phyloP scores from a whole-genome alignment of 1,284 basidiomycete species.

The Moesziomyces antarcticus region DNA sequence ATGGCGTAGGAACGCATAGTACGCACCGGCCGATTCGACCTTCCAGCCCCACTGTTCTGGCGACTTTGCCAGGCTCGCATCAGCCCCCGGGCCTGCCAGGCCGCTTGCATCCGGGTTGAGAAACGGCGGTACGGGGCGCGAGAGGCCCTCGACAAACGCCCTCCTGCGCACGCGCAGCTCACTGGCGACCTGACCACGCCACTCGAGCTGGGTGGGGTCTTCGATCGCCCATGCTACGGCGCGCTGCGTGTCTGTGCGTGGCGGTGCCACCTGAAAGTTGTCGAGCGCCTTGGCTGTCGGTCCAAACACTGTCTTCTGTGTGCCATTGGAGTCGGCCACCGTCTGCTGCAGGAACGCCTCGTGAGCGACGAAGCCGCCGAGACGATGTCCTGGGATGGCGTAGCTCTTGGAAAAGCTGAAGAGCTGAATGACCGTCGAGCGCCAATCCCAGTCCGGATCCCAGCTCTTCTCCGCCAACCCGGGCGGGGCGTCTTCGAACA shows the following conservation, averaged over 20 bases:
- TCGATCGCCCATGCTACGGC: conserved; percentile 58
- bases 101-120: conserved; percentile 27
- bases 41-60: conserved; percentile 61
- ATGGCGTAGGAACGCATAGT: conserved; percentile 66
- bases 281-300: conserved; percentile 77
- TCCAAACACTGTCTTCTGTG: conserved; percentile 65
- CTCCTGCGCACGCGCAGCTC: conserved; percentile 74
- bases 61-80: conserved; percentile 17
- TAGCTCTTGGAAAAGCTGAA: conserved; percentile 76
- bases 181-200: conserved; percentile 69
- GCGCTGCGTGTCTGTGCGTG: conserved; percentile 44
- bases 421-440: conserved; percentile 71
- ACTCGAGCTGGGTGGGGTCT: conserved; percentile 69
- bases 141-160: conserved; percentile 73
- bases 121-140: conserved; percentile 16
- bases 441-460: conserved; percentile 63
- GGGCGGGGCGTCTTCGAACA: conserved; percentile 70
- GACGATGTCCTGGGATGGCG: conserved; percentile 83
- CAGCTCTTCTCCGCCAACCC: conserved; percentile 13
- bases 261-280: conserved; percentile 72
- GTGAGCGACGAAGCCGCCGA: conserved; percentile 80
- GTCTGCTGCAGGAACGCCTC: conserved; percentile 71
- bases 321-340: conserved; percentile 8
- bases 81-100: background rate
- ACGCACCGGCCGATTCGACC: conserved; percentile 62